These are phyloP conservation scores for Globisporangium emineosum DNA, from an alignment of 352 stramenopile genomes.

Conservation along the genomic window DNA sequence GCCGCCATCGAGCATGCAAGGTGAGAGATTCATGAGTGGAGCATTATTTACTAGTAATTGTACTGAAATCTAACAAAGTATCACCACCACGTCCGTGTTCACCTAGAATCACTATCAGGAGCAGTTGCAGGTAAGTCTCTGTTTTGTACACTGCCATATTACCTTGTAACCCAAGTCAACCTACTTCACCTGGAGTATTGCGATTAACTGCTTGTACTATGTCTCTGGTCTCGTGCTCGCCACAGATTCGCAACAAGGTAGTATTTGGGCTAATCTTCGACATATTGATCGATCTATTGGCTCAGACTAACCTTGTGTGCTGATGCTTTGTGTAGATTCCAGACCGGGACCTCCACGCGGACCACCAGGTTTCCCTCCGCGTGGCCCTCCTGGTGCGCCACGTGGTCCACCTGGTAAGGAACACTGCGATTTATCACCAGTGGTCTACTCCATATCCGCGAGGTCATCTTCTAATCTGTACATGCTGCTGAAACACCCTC, in stretches of 20 bases:
- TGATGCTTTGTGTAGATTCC: background rate
- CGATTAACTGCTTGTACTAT: background rate
- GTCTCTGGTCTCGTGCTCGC: background rate
- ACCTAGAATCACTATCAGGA: background rate
- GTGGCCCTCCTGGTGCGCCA: slow-evolving; percentile 12
- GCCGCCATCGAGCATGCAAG: slow-evolving; percentile 18
- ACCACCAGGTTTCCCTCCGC: slow-evolving; percentile 13
- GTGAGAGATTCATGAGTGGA: too few relatives aligned
- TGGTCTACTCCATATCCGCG: background rate
- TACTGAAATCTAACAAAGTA: too few relatives aligned
- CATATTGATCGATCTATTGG: background rate
- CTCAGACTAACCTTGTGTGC: background rate
- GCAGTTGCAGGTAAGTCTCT: background rate
- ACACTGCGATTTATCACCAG: background rate
- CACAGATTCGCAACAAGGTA: slow-evolving; percentile 10
- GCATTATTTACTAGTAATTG: too few relatives aligned
- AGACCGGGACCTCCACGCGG: slow-evolving; percentile 7
- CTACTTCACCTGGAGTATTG: background rate
- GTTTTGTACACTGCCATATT: background rate
- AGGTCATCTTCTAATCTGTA: background rate
- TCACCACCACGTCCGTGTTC: too few relatives aligned
- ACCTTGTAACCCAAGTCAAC: background rate
- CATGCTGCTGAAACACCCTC: background rate
- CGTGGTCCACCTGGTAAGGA: slow-evolving; percentile 11
- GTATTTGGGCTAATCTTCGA: background rate